Percentiles rank a stretch among this genome's conserved stretches.
Conservation (phyloP, 345 rosid species). For the Triadica sebifera region DNA sequence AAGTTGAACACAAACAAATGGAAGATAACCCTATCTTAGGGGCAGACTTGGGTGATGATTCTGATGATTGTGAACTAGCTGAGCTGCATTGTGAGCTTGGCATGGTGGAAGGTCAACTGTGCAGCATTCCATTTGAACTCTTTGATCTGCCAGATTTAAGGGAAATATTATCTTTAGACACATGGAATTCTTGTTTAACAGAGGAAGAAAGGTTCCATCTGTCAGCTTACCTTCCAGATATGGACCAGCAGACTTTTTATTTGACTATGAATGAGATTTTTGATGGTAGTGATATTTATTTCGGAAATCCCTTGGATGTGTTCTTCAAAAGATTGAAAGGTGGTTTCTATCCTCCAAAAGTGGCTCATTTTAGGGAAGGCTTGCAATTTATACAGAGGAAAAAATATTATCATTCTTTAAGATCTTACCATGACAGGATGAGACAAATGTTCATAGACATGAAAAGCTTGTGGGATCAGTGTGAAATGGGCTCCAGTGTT, state of each 20-base stretch:
- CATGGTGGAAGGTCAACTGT: slow-evolving; percentile 54
- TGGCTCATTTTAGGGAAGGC: slow-evolving; percentile 43
- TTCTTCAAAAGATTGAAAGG: slow-evolving; percentile 56
- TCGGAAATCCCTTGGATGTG: slow-evolving; percentile 61
- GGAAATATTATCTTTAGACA: slow-evolving; percentile 49
- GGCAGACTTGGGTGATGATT: slow-evolving; percentile 41
- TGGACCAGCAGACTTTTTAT: slow-evolving; percentile 53
- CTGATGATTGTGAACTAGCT: slow-evolving; percentile 37
- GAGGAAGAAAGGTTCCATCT: slow-evolving; percentile 61
- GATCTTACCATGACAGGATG: slow-evolving; percentile 51
- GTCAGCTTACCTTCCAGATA: slow-evolving; percentile 62
- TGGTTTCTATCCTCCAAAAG: slow-evolving; percentile 53
- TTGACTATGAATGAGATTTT: slow-evolving; percentile 57
- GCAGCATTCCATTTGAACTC: slow-evolving; percentile 59
- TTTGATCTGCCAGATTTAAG: slow-evolving; percentile 61
- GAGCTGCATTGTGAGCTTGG: slow-evolving; percentile 48
- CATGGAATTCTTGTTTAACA: slow-evolving; percentile 64
- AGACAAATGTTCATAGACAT: slow-evolving; percentile 41
- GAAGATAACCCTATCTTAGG: slow-evolving; percentile 28
- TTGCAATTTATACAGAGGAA: slow-evolving; percentile 41
- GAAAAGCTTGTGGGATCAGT: slow-evolving; percentile 45
- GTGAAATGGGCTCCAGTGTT: slow-evolving; percentile 27
- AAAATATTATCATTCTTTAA: slow-evolving; percentile 46
- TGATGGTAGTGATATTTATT: slow-evolving; percentile 46
- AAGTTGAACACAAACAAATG: slow-evolving; percentile 25